These are phyloP conservation scores for Ophiosphaerella korrae DNA, from an alignment of 2,329 filamentous ascomycete genomes.

Conservation along the genomic window DNA sequence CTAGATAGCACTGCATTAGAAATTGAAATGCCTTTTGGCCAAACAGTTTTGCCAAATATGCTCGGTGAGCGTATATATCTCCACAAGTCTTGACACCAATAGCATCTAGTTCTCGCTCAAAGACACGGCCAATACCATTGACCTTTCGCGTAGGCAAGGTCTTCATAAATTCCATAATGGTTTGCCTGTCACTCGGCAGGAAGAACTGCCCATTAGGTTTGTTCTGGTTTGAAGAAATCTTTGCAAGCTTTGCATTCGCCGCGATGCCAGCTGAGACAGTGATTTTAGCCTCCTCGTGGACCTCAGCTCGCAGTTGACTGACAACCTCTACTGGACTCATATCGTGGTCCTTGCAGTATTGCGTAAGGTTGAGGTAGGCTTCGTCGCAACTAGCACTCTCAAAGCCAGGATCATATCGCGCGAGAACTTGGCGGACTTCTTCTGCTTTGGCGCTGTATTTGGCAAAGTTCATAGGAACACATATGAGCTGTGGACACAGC, in stretches of 20 bases:
- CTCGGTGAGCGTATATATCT: constrained; percentile 79
- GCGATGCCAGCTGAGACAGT: constrained; percentile 95
- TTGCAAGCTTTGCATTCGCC: constrained; percentile 89
- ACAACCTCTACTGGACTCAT: constrained; percentile 76
- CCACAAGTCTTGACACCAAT: constrained; percentile 88
- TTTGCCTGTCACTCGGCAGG: constrained; percentile 71
- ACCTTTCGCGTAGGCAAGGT: constrained; percentile 85
- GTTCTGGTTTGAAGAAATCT: constrained; percentile 93
- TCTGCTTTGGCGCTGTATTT: constrained; percentile 92
- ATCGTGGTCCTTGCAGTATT: constrained; percentile 72
- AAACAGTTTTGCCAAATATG: constrained; percentile 76
- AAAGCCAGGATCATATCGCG: constrained; percentile 86
- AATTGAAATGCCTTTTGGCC: constrained; percentile 92
- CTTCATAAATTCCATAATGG: constrained; percentile 85
- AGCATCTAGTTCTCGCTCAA: constrained; percentile 87
- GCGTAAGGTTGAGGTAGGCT: constrained; percentile 92
- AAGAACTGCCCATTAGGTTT: constrained; percentile 94
- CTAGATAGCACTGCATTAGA: constrained; percentile 80
- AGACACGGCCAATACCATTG: constrained; percentile 91
- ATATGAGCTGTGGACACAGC: constrained; percentile 82
- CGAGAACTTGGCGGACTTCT: constrained; percentile 81
- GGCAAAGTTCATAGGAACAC: constrained; percentile 82
- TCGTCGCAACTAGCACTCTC: constrained; percentile 96
- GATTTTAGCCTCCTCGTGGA: constrained; percentile 76
- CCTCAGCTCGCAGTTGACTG: constrained; percentile 74